Evolutionary conservation across 2,329 filamentous ascomycete species (phyloP), one percentile per base, ranked within the genome.

Genomic region (Truncatella angustata): DNA sequence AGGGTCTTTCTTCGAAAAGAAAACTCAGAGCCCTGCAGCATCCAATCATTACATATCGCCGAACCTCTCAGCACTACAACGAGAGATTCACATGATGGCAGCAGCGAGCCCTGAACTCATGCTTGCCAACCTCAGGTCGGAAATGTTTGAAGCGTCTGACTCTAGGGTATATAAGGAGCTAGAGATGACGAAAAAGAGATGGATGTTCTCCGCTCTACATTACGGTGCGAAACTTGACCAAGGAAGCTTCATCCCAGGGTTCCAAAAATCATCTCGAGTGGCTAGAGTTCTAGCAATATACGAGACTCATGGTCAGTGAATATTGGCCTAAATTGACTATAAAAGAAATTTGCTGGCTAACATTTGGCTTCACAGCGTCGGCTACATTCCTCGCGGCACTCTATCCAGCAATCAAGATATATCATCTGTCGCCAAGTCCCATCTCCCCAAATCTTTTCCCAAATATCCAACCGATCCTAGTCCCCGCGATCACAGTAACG

Each of bases 161-260:
- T 71, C 76, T 3, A 73, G 70, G 34, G 65, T 81, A 18, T 79
- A 77, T 58, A 72, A 73, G 58, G 75, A 79, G 47, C 60, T 80
- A 4, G 79, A 80, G 52, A 69, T 81, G 44, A 77, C 81, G 55
- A 80, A 81, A 61, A 81, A 82, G 59, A 68, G 79, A 36, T 86
- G 82, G 82, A 78, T 90, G 70, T 70, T 86, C 30, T 83, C 78
- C 24, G 76, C 76, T 1, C 67, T 88, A 49, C 74, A 76, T 23
- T 55, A 72, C 70, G 56, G 71, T 75, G 60, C 74, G 73, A 61
- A 60, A 34, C 43, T 60, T 9, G 56, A 62, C 6, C 52, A 56
- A 0, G 23, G 52, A 5, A 24, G 48, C 16, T 46, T 53, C 30
- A 11, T 50, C 20, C 46, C 58, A 7, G 50, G 58, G 44, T 50